These are phyloP conservation scores for Plasmodium gonderi DNA, from an alignment of 169 alveolate species.

Conservation along the genomic window DNA sequence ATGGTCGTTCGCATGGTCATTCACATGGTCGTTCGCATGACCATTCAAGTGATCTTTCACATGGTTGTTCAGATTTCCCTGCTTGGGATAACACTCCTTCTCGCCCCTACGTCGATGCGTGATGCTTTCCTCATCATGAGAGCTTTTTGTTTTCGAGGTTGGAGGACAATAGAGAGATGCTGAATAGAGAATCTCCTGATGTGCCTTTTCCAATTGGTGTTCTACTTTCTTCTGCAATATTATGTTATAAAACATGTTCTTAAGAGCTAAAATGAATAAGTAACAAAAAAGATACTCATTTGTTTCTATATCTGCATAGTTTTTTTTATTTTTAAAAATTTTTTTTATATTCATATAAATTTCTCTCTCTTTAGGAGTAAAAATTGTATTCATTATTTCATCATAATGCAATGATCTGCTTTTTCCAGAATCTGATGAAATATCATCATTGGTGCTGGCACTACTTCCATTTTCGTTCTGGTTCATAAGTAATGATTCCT, in stretches of 20 bases:
- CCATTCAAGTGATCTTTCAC: no score
- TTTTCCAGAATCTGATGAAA: background rate
- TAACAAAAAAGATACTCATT: conserved; percentile 46
- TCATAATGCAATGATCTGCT: background rate
- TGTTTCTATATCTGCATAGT: conserved; percentile 4
- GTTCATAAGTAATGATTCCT: background rate
- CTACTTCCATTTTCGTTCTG: background rate
- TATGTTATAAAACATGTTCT: conserved; percentile 32
- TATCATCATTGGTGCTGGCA: background rate
- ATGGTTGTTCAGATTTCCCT: no score
- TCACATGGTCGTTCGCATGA: no score
- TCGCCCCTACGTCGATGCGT: no score
- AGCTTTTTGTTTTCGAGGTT: no score
- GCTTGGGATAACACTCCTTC: no score
- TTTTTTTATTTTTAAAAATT: conserved; percentile 10
- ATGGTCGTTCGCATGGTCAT: no score
- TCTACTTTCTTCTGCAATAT: conserved; percentile 8
- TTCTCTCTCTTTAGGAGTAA: conserved; percentile 32
- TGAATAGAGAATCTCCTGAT: background rate
- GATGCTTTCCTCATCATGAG: no score
- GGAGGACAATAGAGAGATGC: no score
- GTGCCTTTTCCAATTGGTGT: background rate
- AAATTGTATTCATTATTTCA: conserved; percentile 12
- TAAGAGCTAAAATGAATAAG: conserved; percentile 21
- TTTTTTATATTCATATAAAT: conserved; percentile 5